phyloP scores from a whole-genome alignment of 495 filamentous ascomycete species.

The Hapsidospora chrysogenum region DNA sequence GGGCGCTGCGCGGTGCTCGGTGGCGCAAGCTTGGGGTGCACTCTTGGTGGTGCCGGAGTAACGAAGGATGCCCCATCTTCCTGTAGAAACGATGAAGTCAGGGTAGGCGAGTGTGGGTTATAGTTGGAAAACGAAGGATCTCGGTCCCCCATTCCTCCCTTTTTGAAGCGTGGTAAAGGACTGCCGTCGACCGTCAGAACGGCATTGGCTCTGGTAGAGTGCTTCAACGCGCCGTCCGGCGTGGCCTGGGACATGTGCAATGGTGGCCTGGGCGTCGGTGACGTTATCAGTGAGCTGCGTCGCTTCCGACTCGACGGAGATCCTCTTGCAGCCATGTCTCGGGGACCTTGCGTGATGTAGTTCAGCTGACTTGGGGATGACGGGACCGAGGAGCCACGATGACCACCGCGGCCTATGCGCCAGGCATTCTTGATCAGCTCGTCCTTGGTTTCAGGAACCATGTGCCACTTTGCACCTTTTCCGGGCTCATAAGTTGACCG shows the following conservation, averaged over 20 bases:
- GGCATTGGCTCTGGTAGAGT: constrained; percentile 25
- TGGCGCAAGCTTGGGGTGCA: constrained; percentile 69
- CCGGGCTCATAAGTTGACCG: constrained; percentile 87
- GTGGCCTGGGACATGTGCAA: constrained; percentile 32
- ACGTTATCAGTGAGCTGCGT: constrained; percentile 31
- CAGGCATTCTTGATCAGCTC: constrained; percentile 38
- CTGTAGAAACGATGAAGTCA: constrained; percentile 44
- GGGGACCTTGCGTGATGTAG: constrained; percentile 29
- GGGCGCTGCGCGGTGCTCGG: constrained; percentile 81
- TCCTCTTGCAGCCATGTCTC: constrained; percentile 26
- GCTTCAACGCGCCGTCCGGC: constrained; percentile 43
- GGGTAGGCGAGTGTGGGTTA: constrained; percentile 27
- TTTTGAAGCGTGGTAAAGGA: constrained; percentile 32
- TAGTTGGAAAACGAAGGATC: not conserved
- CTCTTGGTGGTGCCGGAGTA: constrained; percentile 71
- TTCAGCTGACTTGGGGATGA: constrained; percentile 37
- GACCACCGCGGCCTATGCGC: constrained; percentile 38
- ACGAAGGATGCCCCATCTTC: constrained; percentile 43
- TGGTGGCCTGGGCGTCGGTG: constrained; percentile 27
- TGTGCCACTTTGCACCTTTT: constrained; percentile 97
- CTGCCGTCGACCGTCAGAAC: constrained; percentile 30
- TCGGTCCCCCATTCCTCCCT: constrained; percentile 41
- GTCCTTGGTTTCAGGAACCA: constrained; percentile 62
- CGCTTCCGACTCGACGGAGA: constrained; percentile 25
- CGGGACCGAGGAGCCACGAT: constrained; percentile 37